Conservation (phyloP, 306 rosid species). For the Delonix regia region DNA sequence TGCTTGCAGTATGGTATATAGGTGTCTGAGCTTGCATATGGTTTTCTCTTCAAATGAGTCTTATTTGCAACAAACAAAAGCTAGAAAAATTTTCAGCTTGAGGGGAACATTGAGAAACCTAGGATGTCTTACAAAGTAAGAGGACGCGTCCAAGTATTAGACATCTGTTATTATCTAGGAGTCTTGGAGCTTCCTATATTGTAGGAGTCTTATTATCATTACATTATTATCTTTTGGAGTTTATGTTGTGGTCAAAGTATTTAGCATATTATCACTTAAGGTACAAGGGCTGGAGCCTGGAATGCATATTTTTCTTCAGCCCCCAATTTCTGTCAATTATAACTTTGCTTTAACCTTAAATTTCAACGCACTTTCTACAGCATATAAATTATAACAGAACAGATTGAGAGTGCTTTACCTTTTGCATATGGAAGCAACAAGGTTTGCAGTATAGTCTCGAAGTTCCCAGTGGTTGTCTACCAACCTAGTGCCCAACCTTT, state of each 20-base stretch:
- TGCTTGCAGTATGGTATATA: neutral
- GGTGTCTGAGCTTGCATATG: neutral
- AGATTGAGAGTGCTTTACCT: conserved; percentile 53
- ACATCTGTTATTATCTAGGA: neutral
- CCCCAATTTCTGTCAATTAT: neutral
- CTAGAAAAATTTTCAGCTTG: neutral
- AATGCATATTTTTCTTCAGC: neutral
- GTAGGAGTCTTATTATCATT: neutral
- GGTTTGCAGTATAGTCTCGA: conserved; percentile 79
- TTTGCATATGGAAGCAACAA: conserved; percentile 85
- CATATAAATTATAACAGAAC: conserved; percentile 21
- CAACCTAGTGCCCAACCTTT: conserved; percentile 78
- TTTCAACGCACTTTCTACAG: neutral
- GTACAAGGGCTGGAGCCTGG: too few species aligned
- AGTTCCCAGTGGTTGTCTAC: conserved; percentile 88
- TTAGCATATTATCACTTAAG: neutral
- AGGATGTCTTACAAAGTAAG: neutral
- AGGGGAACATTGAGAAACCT: neutral
- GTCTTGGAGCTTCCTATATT: neutral
- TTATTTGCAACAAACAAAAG: neutral
- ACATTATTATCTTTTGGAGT: neutral
- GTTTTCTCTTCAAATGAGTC: neutral
- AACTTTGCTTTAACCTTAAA: neutral
- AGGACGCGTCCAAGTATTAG: neutral
- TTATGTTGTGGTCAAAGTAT: neutral